Evolutionary conservation across 1,139 yeast species (phyloP), one percentile per base, ranked within the genome.

Genomic region (Debaryomyces nepalensis): DNA sequence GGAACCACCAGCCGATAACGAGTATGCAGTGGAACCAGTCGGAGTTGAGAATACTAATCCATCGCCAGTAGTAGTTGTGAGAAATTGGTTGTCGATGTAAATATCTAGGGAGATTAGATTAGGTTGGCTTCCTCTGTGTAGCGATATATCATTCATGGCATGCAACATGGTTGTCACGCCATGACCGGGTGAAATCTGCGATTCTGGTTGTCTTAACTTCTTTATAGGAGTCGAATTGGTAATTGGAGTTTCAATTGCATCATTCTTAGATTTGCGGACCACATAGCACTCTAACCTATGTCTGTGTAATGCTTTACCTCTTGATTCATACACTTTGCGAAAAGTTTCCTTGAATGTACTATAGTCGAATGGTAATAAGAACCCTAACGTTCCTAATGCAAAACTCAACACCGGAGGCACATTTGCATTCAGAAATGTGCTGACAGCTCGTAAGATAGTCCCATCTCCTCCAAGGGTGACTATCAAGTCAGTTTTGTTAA

Each of bases 381-480:
- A 91, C 16, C 99, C 99, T 30, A 91, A 64, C 0, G 98, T 90
- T 0, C 99, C 99, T 68, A 91, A 67, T 1, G 97, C 87, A 60
- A 89, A 90, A 32, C 96, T 84, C 39, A 91, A 66, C 0, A 91
- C 87, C 0, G 98, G 99, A 1, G 97, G 97, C 2, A 89, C 96
- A 21, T 74, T 69, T 5, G 74, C 74, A 54, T 82, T 82, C 46
- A 82, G 81, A 59, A 91, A 91, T 36, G 73, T 62, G 19, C 79
- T 73, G 2, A 78, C 83, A 0, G 91, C 93, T 46, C 87, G 77
- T 37, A 91, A 65, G 47, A 91, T 89, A 0, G 98, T 91, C 8
- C 98, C 99, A 61, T 91, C 99, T 9, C 99, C 99, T 7, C 98
- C 98, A 27, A 91, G 64, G 0, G 97, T 87, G 10, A 91, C 89